Evolutionary conservation across 2,329 filamentous ascomycete genomes (phyloP), one percentile per base, ranked within the genome.

Genomic region (Colletotrichum navitas): DNA sequence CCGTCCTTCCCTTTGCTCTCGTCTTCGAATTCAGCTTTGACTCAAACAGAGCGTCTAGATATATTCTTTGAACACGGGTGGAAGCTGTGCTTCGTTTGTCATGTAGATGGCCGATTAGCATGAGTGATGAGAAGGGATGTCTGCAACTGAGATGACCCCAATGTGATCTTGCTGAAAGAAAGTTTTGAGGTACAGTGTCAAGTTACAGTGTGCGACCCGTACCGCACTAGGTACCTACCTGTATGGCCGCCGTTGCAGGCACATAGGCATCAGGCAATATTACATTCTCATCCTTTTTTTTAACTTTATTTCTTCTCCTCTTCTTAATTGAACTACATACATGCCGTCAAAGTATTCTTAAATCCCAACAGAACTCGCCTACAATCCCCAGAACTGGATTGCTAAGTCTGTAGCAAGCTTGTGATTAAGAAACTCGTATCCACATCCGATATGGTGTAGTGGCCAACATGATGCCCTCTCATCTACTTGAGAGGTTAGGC

Each of bases 391-490:
- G 10, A 21, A 4, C 18, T 39, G 32, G 29, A 5, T n/a, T 6
- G 34, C n/a, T 21, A 16, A 18, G 12, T 58, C n/a, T 56, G 4
- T 56, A 56, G 6, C 1, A 14, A 29, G 6, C 2, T 26, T 10
- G 2, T 10, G 1, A 24, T 3, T 8, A 3, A 1, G 0, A 11
- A 26, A 3, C 1, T 8, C 16, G 11, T 21, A 29, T 52, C 34
- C 58, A 45, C 12, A 55, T 69, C 39, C 67, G 62, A 66, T 61
- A 61, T 66, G 55, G 45, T 66, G 62, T 66, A 69, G 55, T 55
- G 67, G 67, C 67, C 55, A 69, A 69, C 62, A 69, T 69, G 67
- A 66, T 69, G 55, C 67, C 62, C 67, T 66, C 62, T 69, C 67
- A 66, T 14, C 0, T 2, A 1, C 3, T 1, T 47, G 32, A 24